A percentile compares a stretch with the other conserved stretches of the same genome.
phyloP scores from a whole-genome alignment of 73 alveolate genomes.

The Symbiodinium pilosum region DNA sequence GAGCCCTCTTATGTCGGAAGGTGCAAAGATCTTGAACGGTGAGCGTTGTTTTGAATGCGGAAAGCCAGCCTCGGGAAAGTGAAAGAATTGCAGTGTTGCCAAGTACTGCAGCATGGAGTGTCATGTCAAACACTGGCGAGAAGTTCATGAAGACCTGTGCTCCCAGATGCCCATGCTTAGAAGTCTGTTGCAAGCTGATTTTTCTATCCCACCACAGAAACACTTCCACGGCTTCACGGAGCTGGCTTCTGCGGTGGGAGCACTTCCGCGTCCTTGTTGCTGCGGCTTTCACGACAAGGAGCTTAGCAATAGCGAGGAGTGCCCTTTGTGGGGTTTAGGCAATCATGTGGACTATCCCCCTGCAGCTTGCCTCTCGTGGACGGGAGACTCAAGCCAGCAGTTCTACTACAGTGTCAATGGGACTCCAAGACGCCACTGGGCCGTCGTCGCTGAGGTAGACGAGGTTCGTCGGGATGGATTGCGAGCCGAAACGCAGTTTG shows the following conservation, averaged over 20 bases:
- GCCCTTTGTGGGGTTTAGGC: neutral
- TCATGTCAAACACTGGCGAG: neutral
- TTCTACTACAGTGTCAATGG: neutral
- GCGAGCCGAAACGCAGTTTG: neutral
- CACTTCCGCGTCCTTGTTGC: neutral
- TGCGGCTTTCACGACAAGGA: neutral
- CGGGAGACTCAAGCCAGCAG: neutral
- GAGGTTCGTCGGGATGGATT: neutral
- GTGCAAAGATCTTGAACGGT: neutral
- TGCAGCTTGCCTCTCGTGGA: neutral
- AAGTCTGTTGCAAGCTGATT: neutral
- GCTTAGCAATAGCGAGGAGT: neutral
- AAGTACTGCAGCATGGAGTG: neutral
- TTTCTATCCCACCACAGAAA: neutral
- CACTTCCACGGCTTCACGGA: neutral
- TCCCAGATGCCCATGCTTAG: neutral
- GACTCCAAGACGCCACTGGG: neutral
- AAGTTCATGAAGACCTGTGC: neutral
- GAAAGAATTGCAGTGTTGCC: neutral
- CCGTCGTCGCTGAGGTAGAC: neutral
- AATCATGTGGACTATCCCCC: neutral
- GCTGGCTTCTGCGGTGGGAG: neutral
- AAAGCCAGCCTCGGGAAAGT: neutral
- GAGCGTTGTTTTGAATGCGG: neutral
- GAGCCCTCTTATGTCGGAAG: neutral